Conservation (phyloP, 2,329 filamentous ascomycete genomes). For the Claviceps pazoutovae region DNA sequence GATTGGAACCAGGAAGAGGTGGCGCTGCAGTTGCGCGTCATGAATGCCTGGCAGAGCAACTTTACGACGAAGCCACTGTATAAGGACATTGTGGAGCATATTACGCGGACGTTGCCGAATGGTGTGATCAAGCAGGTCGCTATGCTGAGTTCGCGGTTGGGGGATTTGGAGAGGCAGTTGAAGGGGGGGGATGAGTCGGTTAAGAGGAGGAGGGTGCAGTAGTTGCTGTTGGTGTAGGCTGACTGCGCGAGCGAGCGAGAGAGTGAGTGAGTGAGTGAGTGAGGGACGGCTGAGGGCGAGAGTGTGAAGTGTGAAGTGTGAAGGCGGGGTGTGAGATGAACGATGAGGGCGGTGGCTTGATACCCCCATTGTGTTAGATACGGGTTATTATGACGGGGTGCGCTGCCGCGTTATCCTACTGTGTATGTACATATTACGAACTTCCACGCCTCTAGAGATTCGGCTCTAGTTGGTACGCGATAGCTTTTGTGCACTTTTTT, state of each 20-base stretch:
- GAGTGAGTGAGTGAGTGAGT: too few relatives aligned
- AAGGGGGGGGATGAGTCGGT: neutral
- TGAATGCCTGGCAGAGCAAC: constrained; percentile 36
- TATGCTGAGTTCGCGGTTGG: constrained; percentile 9
- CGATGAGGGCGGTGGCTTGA: too few relatives aligned
- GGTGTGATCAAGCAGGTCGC: constrained; percentile 10
- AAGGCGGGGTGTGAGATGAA: too few relatives aligned
- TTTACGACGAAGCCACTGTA: constrained; percentile 30
- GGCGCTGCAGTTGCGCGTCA: constrained; percentile 20
- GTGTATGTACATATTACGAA: too few relatives aligned
- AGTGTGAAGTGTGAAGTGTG: too few relatives aligned
- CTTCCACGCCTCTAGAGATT: too few relatives aligned
- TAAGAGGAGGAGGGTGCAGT: constrained; percentile 1
- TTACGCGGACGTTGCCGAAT: constrained; percentile 17
- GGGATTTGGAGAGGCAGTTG: constrained; percentile 9
- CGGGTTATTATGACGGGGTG: too few relatives aligned
- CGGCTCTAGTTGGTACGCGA: too few relatives aligned
- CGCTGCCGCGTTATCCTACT: too few relatives aligned
- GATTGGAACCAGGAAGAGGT: constrained; percentile 14
- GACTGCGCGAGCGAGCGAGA: neutral
- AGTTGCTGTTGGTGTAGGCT: neutral
- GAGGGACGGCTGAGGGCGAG: too few relatives aligned
- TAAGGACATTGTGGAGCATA: constrained; percentile 24
- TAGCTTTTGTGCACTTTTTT: too few relatives aligned
- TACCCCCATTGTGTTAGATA: too few relatives aligned